A percentile compares a stretch with the other conserved stretches of the same genome.
Evolutionary conservation across 2,329 filamentous ascomycete species (phyloP).

Genomic region (Aspergillus sp.): DNA sequence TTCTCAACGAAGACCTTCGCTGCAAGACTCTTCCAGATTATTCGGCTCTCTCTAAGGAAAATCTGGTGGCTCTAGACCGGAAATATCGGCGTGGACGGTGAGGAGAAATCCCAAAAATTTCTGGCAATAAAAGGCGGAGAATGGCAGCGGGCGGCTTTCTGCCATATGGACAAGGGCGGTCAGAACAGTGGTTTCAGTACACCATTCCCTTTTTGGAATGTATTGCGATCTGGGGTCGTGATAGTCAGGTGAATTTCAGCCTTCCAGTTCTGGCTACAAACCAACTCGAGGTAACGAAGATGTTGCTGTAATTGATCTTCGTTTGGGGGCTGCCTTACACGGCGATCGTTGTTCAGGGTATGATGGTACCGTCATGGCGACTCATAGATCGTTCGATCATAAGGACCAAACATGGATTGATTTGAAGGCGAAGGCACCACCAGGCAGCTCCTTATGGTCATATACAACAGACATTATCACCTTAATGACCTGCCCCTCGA

Average conservation of each 20-base stretch:
- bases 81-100: background rate
- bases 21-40: background rate
- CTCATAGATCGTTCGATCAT: too few species aligned
- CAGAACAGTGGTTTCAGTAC: background rate
- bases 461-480: too few species aligned
- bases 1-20: background rate
- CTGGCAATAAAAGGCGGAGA: constrained; percentile 19
- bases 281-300: too few species aligned
- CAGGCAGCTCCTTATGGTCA: too few species aligned
- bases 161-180: background rate
- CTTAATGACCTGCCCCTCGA: too few species aligned
- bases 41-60: background rate
- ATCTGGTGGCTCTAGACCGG: background rate
- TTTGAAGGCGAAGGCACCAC: too few species aligned
- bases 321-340: too few species aligned
- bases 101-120: constrained; percentile 17
- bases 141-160: background rate
- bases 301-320: too few species aligned
- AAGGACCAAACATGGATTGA: too few species aligned
- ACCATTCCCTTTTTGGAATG: background rate
- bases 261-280: background rate
- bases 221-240: background rate
- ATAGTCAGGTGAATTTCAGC: background rate
- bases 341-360: too few species aligned
- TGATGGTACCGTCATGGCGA: too few species aligned